Conservation (phyloP, 2,329 filamentous ascomycete genomes). For the Aspergillus piperis region DNA sequence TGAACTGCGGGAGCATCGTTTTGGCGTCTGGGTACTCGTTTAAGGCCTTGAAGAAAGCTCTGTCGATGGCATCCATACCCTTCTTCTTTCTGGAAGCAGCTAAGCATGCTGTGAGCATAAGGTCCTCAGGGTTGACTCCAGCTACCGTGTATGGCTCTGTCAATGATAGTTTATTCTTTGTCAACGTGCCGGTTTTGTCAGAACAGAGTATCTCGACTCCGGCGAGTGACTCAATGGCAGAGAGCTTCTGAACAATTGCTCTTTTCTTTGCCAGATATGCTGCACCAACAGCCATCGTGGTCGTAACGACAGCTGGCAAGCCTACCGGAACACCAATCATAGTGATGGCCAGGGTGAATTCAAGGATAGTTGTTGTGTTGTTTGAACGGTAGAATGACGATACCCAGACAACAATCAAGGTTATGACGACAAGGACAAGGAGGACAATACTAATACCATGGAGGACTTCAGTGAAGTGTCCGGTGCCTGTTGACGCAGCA, state of each 20-base stretch:
- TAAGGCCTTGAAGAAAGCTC: constrained; percentile 87
- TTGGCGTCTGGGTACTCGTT: constrained; percentile 82
- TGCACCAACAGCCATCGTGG: constrained; percentile 91
- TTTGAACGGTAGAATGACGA: constrained; percentile 87
- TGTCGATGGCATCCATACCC: constrained; percentile 92
- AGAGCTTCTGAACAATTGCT: constrained; percentile 90
- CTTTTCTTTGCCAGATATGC: constrained; percentile 90
- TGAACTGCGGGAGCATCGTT: constrained; percentile 77
- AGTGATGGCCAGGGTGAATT: constrained; percentile 84
- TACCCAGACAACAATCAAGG: constrained; percentile 80
- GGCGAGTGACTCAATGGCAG: constrained; percentile 86
- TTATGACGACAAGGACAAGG: constrained; percentile 76
- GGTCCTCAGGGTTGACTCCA: constrained; percentile 80
- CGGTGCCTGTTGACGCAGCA: constrained; percentile 69
- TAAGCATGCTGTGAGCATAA: constrained; percentile 89
- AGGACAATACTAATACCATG: constrained; percentile 83
- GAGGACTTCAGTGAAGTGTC: constrained; percentile 89
- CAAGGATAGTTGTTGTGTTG: constrained; percentile 73
- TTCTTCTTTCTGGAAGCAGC: constrained; percentile 93
- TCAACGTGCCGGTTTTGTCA: constrained; percentile 90
- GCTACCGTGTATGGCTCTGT: constrained; percentile 80
- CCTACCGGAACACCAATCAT: constrained; percentile 91
- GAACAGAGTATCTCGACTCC: constrained; percentile 93
- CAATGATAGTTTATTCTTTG: constrained; percentile 90
- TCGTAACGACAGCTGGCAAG: constrained; percentile 90